Base-by-base conservation (phyloP, 192 early-diverging fungal genomes). In the Phycomyces nitens region DNA sequence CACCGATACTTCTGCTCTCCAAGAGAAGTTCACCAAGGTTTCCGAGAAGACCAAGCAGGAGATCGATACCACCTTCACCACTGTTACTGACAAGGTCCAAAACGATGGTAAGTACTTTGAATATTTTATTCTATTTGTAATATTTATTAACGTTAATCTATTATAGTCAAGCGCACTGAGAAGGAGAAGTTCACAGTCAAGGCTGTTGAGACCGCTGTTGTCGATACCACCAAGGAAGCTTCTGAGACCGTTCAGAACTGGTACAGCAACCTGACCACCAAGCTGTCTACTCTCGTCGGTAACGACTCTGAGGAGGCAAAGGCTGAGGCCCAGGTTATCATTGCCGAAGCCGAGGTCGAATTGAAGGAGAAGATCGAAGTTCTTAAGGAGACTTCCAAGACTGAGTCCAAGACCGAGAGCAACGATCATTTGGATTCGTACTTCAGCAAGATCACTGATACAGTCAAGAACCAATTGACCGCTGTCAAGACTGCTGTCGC, bases 311-410 rank as follows among this genome's bases (percentile, higher is more conserved):
- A 60, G 22, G 59, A 60, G 50, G 50, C 43, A 14, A 29, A 60
- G 21, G 26, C 11, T 3, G 50, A 50, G 27, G 38, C 50, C 16
- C 18, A 29, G 24, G 41, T 27, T 2, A 26, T 60, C 2, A 27
- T 60, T 50, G 43, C 59, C n/a, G 43, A 60, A 50, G 59, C 59
- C 5, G 59, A 60, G 34, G n/a, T 50, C 34, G 59, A 60, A 60
- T 50, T 60, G 59, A 50, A 60, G n/a, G 50, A 42, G 1, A 47
- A 60, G 44, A 38, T 60, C 6, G n/a, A n/a, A n/a, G n/a, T n/a
- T n/a, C n/a, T n/a, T n/a, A n/a, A n/a, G n/a, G n/a, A n/a, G n/a
- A n/a, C n/a, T n/a, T 20, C 43, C 9, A 47, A 49, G 23, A 8
- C 50, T 6, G 43, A 60, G 22, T 42, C 47, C 16, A 22, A 44